phyloP scores from a whole-genome alignment of 129 eudicot genomes.

The Tagetes erecta region DNA sequence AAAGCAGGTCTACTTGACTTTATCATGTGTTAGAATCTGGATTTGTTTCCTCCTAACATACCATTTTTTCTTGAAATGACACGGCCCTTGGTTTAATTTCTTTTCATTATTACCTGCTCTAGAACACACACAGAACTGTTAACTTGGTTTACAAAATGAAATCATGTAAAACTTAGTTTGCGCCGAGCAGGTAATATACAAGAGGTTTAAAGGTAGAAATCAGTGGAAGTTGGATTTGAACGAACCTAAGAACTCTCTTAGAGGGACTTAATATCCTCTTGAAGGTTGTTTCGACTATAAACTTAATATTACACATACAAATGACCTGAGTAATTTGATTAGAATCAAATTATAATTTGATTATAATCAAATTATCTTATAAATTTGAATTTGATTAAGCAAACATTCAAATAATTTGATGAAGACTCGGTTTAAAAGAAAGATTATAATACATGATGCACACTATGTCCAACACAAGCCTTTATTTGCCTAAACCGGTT shows the following conservation, averaged over 20 bases:
- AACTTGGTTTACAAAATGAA: no score
- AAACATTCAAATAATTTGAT: not conserved
- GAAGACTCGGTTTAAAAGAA: not conserved
- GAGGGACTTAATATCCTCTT: not conserved
- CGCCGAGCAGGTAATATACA: not conserved
- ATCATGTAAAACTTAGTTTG: no score
- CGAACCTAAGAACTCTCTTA: no score
- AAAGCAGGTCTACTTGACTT: not conserved
- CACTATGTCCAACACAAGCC: constrained; percentile 15
- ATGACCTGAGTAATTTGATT: no score
- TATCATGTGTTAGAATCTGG: not conserved
- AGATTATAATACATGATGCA: not conserved
- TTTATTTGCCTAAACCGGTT: constrained; percentile 9
- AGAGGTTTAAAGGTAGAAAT: not conserved
- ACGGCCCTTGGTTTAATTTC: no score
- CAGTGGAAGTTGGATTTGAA: not conserved
- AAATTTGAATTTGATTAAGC: not conserved
- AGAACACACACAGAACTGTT: no score
- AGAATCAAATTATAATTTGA: not conserved
- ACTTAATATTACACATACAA: no score
- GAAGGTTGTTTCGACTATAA: not conserved
- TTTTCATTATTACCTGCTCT: no score
- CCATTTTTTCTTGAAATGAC: no score
- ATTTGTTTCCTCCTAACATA: no score
- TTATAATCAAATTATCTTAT: no score